Conservation (phyloP, 176 grass and related monocot species). For the Eragrostis curvula region DNA sequence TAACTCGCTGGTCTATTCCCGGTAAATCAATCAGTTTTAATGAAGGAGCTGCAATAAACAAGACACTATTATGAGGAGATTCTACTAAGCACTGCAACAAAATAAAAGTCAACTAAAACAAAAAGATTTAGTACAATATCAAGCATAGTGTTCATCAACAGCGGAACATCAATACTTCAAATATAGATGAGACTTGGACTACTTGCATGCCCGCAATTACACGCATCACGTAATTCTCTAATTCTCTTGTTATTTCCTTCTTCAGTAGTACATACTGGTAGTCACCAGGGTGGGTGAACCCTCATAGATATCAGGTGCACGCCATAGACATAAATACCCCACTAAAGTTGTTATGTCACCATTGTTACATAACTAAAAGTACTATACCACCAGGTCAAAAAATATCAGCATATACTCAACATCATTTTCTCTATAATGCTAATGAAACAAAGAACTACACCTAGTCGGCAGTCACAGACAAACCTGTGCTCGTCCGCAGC, state of each 20-base stretch:
- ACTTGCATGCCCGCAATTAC: not conserved
- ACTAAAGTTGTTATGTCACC: not conserved
- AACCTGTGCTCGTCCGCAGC: slow-evolving; percentile 88
- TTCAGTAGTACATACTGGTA: not conserved
- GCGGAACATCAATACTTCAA: not conserved
- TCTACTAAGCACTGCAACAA: slow-evolving; percentile 6
- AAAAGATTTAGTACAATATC: not conserved
- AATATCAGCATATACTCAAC: not conserved
- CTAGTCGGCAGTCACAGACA: not conserved
- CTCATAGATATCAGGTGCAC: too few species aligned
- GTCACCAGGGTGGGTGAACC: too few species aligned
- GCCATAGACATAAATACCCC: not conserved
- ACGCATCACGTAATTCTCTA: not conserved
- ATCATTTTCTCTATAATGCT: slow-evolving; percentile 11
- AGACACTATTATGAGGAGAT: slow-evolving; percentile 23
- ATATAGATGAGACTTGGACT: not conserved
- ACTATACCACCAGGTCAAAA: slow-evolving; percentile 4
- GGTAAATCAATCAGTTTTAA: slow-evolving; percentile 97
- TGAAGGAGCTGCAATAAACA: slow-evolving; percentile 70
- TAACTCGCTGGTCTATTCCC: slow-evolving; percentile 85
- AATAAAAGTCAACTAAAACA: slow-evolving; percentile 9
- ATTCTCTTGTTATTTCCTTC: not conserved
- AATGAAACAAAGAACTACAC: slow-evolving; percentile 10
- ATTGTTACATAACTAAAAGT: not conserved
- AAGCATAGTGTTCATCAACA: slow-evolving; percentile 6